These are phyloP conservation scores for Megacollybia marginata DNA, from an alignment of 768 basidiomycete genomes.

Conservation along the genomic window DNA sequence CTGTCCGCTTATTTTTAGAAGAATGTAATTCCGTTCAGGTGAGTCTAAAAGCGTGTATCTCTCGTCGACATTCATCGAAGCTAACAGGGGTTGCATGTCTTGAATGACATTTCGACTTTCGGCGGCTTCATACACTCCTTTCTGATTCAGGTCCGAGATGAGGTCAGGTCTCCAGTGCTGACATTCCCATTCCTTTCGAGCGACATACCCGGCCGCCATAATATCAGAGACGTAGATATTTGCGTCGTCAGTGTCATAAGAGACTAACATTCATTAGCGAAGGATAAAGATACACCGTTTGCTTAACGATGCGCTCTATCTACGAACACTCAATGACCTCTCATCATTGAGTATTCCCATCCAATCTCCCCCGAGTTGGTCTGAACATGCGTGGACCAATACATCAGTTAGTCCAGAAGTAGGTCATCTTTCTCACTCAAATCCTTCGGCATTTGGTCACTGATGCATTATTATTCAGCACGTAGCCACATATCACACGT, in stretches of 20 bases:
- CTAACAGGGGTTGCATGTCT: constrained; percentile 60
- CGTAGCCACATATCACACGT: constrained; percentile 37
- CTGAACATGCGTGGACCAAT: constrained; percentile 19
- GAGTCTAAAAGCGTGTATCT: constrained; percentile 1
- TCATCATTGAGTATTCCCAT: constrained; percentile 47
- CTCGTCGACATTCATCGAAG: not conserved
- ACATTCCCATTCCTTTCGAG: constrained; percentile 52
- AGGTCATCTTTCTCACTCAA: constrained; percentile 10
- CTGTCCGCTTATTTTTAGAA: constrained; percentile 61
- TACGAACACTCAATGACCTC: constrained; percentile 42
- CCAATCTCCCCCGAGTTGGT: constrained; percentile 37
- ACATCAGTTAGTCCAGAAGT: constrained; percentile 17
- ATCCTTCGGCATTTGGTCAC: constrained; percentile 1
- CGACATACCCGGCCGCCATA: constrained; percentile 16
- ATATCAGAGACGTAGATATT: no score
- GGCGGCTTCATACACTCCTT: constrained; percentile 59
- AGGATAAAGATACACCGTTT: constrained; percentile 21
- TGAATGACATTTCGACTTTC: constrained; percentile 54
- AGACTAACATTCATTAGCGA: no score
- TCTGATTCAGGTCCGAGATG: constrained; percentile 56
- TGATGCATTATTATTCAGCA: constrained; percentile 16
- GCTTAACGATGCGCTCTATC: constrained; percentile 57
- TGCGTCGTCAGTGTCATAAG: no score
- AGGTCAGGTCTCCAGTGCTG: constrained; percentile 54
- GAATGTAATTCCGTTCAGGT: constrained; percentile 75